These are phyloP conservation scores for Giardia muris DNA, from an alignment of 208 protist species.

Conservation along the genomic window DNA sequence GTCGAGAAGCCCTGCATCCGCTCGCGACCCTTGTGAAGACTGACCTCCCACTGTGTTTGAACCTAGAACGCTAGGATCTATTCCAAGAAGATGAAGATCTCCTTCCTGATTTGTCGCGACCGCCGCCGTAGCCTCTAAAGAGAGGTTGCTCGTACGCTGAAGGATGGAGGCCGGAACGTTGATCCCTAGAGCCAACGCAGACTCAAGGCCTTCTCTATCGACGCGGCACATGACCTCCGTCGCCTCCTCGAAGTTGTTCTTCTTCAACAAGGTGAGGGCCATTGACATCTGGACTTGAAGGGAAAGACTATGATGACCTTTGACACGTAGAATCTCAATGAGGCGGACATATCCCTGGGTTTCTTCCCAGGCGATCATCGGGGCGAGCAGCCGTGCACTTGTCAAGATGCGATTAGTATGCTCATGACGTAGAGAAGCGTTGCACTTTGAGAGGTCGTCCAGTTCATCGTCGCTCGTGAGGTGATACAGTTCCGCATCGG, in stretches of 20 bases:
- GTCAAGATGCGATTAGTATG: not conserved
- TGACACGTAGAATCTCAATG: not conserved
- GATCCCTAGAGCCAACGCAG: conserved; percentile 17
- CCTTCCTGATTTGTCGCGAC: not conserved
- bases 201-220: conserved; percentile 6
- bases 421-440: conserved; percentile 11
- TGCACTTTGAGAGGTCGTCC: conserved; percentile 3
- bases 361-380: not conserved
- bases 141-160: not conserved
- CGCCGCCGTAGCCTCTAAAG: not conserved
- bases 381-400: not conserved
- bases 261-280: conserved; percentile 12
- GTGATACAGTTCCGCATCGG: not conserved
- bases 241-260: conserved; percentile 22
- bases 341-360: not conserved
- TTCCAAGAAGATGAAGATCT: not conserved
- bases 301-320: not conserved
- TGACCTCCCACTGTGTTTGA: no score
- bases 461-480: not conserved
- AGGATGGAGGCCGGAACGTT: not conserved
- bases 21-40: not conserved
- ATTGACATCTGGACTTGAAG: conserved; percentile 17
- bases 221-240: not conserved
- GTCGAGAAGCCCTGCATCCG: not conserved
- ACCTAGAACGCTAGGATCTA: not conserved